These are phyloP conservation scores for Neurospora tetrasperma DNA, from an alignment of 495 filamentous ascomycete species.

Conservation along the genomic window DNA sequence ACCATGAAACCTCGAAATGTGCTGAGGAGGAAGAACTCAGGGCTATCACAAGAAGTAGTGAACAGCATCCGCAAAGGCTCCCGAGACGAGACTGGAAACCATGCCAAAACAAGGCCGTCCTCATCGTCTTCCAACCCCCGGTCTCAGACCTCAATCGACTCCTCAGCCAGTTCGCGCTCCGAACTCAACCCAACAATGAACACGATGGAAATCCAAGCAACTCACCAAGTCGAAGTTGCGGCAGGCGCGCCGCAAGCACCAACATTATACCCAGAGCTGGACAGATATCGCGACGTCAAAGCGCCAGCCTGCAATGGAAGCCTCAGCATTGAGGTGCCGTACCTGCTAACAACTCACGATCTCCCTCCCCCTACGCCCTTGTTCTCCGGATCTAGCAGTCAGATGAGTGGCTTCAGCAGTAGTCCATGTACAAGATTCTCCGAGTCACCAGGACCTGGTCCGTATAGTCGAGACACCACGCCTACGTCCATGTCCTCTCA, in stretches of 20 bases:
- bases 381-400: slow-evolving; percentile 43
- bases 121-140: slow-evolving; percentile 28
- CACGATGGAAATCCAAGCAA: slow-evolving; percentile 26
- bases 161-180: slow-evolving; percentile 13
- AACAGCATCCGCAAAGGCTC: slow-evolving; percentile 19
- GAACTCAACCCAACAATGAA: slow-evolving; percentile 31
- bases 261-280: slow-evolving; percentile 42
- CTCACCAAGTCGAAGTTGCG: slow-evolving; percentile 26
- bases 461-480: slow-evolving; percentile 83
- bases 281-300: slow-evolving; percentile 39
- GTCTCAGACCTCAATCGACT: slow-evolving; percentile 22
- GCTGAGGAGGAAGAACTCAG: slow-evolving; percentile 39
- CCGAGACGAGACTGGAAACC: slow-evolving; percentile 20
- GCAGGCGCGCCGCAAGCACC: slow-evolving; percentile 23
- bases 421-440: slow-evolving; percentile 94
- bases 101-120: slow-evolving; percentile 19
- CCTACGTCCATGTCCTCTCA: slow-evolving; percentile 96
- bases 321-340: slow-evolving; percentile 28
- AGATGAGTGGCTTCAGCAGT: slow-evolving; percentile 51
- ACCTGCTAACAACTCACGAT: slow-evolving; percentile 45
- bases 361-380: slow-evolving; percentile 56
- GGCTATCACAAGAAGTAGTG: slow-evolving; percentile 26
- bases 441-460: slow-evolving; percentile 69
- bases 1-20: slow-evolving; percentile 26
- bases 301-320: slow-evolving; percentile 16